phyloP scores from a whole-genome alignment of 2,329 filamentous ascomycete species.

The Hypoxylon sp. region DNA sequence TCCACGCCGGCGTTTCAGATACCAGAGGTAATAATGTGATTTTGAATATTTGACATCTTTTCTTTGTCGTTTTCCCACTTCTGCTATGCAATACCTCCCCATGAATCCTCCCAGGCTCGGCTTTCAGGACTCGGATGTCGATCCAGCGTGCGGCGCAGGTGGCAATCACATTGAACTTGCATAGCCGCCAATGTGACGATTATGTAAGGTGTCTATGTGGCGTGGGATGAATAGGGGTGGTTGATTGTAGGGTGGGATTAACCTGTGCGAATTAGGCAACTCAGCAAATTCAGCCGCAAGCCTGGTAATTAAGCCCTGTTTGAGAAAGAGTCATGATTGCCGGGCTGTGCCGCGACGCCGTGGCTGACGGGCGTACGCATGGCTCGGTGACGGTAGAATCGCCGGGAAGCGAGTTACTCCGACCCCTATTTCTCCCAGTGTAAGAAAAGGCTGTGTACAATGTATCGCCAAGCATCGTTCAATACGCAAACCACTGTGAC shows the following conservation, averaged over 20 bases:
- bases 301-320: constrained; percentile 13
- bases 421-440: constrained; percentile 12
- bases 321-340: constrained; percentile 14
- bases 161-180: neutral
- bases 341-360: constrained; percentile 13
- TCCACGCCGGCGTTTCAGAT: constrained; percentile 10
- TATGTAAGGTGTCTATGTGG: constrained; percentile 18
- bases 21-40: neutral
- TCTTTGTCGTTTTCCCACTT: neutral
- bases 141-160: constrained; percentile 13
- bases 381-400: constrained; percentile 36
- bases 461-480: constrained; percentile 1
- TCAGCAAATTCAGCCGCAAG: constrained; percentile 30
- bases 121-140: neutral
- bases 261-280: constrained; percentile 4
- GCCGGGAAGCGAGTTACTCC: constrained; percentile 41
- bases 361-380: constrained; percentile 30
- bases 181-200: constrained; percentile 14
- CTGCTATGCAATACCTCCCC: constrained; percentile 4
- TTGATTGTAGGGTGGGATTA: constrained; percentile 14
- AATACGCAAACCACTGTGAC: neutral
- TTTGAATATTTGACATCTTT: constrained; percentile 1
- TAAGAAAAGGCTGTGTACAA: constrained; percentile 19
- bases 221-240: constrained; percentile 7
- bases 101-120: neutral